Evolutionary conservation across 345 rosid species (phyloP).

Genomic region (Bruguiera gymnorhiza): DNA sequence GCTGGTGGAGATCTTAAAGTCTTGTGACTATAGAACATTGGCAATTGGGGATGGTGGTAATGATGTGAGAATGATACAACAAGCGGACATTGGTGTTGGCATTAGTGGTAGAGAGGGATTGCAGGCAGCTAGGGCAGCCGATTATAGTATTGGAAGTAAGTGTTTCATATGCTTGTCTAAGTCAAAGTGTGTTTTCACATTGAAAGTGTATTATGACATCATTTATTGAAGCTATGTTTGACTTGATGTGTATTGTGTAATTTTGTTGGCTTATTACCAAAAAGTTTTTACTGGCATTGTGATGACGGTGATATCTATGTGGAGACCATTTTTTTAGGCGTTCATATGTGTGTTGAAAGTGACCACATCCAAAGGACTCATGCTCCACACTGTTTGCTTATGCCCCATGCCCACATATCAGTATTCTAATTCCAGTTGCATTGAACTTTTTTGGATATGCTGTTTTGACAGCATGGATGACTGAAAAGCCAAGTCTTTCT

Average conservation of each 20-base stretch:
- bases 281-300: no score
- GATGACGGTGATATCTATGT: no score
- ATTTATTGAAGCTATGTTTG: background rate
- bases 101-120: conserved; percentile 99
- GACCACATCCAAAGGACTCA: no score
- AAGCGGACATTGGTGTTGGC: conserved; percentile 97
- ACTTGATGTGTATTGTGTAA: background rate
- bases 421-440: no score
- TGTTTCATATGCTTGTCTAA: background rate
- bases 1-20: conserved; percentile 90
- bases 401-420: no score
- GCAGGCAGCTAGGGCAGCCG: conserved; percentile 99
- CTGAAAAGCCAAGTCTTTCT: no score
- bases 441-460: no score
- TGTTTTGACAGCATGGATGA: no score
- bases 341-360: no score
- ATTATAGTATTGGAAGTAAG: conserved; percentile 97
- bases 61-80: conserved; percentile 99
- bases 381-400: no score
- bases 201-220: background rate
- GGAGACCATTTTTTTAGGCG: no score
- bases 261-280: background rate
- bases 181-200: background rate
- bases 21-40: conserved; percentile 90
- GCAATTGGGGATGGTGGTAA: conserved; percentile 99